Conservation (phyloP, 2,329 filamentous ascomycete species). For the Cladophialophora exuberans region DNA sequence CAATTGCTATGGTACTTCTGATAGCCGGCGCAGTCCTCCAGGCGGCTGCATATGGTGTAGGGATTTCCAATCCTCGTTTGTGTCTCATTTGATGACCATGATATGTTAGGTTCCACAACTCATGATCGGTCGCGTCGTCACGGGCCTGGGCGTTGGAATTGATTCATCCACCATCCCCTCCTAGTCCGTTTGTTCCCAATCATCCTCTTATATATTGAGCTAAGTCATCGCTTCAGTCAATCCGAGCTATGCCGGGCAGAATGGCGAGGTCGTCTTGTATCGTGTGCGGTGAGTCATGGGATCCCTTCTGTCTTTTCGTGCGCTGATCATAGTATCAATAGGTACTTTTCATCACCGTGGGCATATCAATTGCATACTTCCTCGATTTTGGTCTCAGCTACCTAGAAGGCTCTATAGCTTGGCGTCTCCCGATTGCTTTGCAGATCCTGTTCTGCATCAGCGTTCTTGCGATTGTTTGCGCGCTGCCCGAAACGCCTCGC, state of each 20-base stretch:
- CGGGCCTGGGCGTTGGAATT: background rate
- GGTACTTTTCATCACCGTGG: too few species aligned
- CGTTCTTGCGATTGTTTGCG: constrained; percentile 27
- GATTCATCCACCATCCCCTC: background rate
- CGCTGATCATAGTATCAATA: too few species aligned
- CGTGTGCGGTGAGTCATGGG: too few species aligned
- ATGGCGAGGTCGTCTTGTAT: background rate
- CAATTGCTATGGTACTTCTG: too few species aligned
- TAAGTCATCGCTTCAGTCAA: too few species aligned
- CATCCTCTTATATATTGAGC: too few species aligned
- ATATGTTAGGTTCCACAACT: too few species aligned
- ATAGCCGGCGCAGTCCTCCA: background rate
- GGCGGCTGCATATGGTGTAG: background rate
- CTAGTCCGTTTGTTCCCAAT: too few species aligned
- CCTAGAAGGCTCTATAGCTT: constrained; percentile 39
- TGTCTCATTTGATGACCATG: too few species aligned
- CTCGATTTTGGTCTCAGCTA: constrained; percentile 49
- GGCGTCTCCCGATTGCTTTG: constrained; percentile 47
- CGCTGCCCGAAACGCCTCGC: constrained; percentile 17
- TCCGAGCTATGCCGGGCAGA: background rate
- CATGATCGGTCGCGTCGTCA: background rate
- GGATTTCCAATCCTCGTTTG: too few species aligned
- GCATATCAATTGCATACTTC: constrained; percentile 52
- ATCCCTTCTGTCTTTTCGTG: too few species aligned
- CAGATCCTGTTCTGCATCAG: constrained; percentile 43